Evolutionary conservation across 1,139 yeast genomes (phyloP), one percentile per base, ranked within the genome.

Genomic region (Suhomyces choctaworum): DNA sequence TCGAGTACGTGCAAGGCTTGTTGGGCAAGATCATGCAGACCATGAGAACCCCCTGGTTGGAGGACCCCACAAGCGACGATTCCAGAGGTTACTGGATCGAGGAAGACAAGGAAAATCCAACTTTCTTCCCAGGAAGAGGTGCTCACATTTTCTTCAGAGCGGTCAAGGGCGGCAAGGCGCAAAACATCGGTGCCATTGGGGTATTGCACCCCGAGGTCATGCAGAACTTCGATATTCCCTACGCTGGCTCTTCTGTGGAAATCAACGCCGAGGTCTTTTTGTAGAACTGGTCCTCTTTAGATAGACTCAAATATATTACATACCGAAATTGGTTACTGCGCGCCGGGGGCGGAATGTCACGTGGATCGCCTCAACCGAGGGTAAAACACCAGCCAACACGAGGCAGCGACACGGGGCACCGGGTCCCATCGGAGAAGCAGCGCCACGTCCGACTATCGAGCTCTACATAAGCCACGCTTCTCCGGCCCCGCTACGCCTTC

Each of bases 61-160:
- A 76, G 47, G 73, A 79, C 42, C 76, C 80, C 20, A 48, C 53
- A 21, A 59, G 59, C 38, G 70, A 76, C 43, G 66, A 66, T 39
- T 64, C 66, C 29, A 84, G 95, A 66, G 97, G 97, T 38, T 84
- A 80, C 66, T 85, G 92, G 92, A 82, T 84, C 43, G 86, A 79
- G 57, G 82, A 81, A 55, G 89, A 82, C 52, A 70, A 67, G 38
- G 72, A 73, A 24, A 74, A 80, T 56, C 70, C 78, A 33, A 85
- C 95, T 41, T 94, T 76, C 67, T 92, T 94, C 84, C 96, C 96
- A 28, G 98, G 97, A 31, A 83, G 98, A 71, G 97, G 97, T 43
- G 98, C 98, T 32, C 80, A 77, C 54, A 75, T 94, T 42, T 77
- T 74, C 63, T 85, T 80, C 69, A 78, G 95, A 67, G 66, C 74